Evolutionary conservation across 108 stramenopile species (phyloP), one percentile per base, ranked within the genome.

Genomic region (Skeletonema potamos): DNA sequence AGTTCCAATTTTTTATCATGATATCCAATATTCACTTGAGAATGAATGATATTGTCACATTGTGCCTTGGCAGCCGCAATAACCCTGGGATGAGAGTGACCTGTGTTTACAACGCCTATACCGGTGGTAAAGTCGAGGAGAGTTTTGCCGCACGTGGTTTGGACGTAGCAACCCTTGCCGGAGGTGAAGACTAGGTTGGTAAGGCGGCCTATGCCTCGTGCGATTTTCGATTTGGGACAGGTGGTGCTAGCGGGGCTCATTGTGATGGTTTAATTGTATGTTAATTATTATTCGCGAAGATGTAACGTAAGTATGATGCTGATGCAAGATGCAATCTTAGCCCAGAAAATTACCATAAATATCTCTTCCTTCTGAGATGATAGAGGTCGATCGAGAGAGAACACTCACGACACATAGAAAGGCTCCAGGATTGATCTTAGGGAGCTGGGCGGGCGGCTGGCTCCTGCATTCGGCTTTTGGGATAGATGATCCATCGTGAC

Each of bases 21-120:
- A 44, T 75, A 70, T 2, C 77, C 78, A 36, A 83, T 69, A 41
- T 83, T 79, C 27, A 83, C 73, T 68, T 79, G 78, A 36, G 72
- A 56, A 65, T 78, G 77, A n/a, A 85, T 70, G n/a, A 89, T 62
- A 8, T 60, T 68, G 22, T 59, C 84, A n/a, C 67, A 79, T 66
- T 92, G 91, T n/a, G 83, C 81, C 54, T 85, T 84, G 7, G 86
- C 70, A 20, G 91, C 91, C 20, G 82, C 54, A 10, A 89, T 72
- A 20, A 92, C 77, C 27, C 63, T 77, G 3, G 91, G 87, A 59
- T 92, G 91, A 41, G 70, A 74, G 75, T 92, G 89, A n/a, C 91
- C 91, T 24, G 83, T 80, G 44, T 86, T 87, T 1, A 79, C 61
- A n/a, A 91, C 89, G 58, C 89, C 89, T 44, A 91, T 89, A 10